Conservation (phyloP, 495 filamentous ascomycete genomes). For the Aspergillus taichungensis region DNA sequence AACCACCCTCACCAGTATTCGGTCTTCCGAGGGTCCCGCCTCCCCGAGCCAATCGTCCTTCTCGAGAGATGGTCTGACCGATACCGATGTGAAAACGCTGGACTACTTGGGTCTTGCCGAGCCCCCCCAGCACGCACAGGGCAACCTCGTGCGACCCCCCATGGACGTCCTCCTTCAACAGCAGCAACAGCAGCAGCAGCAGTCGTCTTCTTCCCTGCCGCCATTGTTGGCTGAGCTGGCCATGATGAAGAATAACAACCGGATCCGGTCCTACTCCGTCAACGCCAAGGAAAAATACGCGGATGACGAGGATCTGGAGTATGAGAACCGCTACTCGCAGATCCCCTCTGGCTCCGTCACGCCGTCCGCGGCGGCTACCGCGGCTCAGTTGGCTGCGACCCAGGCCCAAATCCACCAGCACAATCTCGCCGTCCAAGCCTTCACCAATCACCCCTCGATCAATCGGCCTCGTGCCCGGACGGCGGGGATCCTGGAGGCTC, state of each 20-base stretch:
- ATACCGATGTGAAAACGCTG: constrained; percentile 86
- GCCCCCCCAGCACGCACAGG: constrained; percentile 74
- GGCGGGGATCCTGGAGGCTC: constrained; percentile 82
- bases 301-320: constrained; percentile 82
- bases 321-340: constrained; percentile 46
- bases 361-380: constrained; percentile 58
- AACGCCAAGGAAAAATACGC: constrained; percentile 98
- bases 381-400: constrained; percentile 66
- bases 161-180: constrained; percentile 38
- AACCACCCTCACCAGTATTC: constrained; percentile 78
- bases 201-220: constrained; percentile 44
- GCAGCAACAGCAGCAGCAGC: constrained; percentile 51
- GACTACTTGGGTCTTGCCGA: constrained; percentile 94
- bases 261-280: constrained; percentile 94
- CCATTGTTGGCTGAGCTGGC: constrained; percentile 74
- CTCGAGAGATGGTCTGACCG: constrained; percentile 75
- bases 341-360: constrained; percentile 62
- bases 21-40: constrained; percentile 77
- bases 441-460: constrained; percentile 69
- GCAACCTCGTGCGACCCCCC: constrained; percentile 53
- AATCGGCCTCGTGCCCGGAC: constrained; percentile 82
- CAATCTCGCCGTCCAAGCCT: constrained; percentile 88
- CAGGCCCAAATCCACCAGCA: constrained; percentile 89
- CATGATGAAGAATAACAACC: constrained; percentile 69
- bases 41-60: constrained; percentile 87